phyloP scores from a whole-genome alignment of 495 filamentous ascomycete species.

The Penicillium soppii region DNA sequence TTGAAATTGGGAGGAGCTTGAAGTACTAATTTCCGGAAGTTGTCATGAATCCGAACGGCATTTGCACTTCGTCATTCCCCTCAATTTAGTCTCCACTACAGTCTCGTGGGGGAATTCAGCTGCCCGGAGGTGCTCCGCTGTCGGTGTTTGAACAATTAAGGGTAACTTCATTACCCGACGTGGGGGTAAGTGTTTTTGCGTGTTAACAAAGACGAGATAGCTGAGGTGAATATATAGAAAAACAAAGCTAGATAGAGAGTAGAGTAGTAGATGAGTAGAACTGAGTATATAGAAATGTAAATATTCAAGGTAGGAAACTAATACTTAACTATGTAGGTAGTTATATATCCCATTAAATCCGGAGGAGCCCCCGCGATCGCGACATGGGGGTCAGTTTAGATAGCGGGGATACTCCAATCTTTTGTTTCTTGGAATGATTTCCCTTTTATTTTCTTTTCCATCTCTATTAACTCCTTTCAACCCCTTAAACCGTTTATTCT shows the following conservation, averaged over 20 bases:
- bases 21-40: background rate
- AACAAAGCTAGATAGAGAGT: too few relatives aligned
- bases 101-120: constrained; percentile 1
- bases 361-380: background rate
- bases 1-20: background rate
- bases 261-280: too few relatives aligned
- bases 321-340: too few relatives aligned
- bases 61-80: constrained; percentile 20
- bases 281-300: too few relatives aligned
- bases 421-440: background rate
- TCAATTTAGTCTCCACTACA: background rate
- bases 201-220: too few relatives aligned
- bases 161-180: constrained; percentile 34
- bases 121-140: constrained; percentile 31
- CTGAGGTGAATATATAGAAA: too few relatives aligned
- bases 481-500: background rate
- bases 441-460: background rate
- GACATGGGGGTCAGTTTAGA: constrained; percentile 1
- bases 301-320: too few relatives aligned
- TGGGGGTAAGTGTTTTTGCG: constrained; percentile 2
- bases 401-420: constrained; percentile 3
- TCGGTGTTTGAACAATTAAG: constrained; percentile 29
- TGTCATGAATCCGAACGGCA: background rate
- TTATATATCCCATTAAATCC: too few relatives aligned
- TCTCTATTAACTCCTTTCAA: background rate